These are phyloP conservation scores for Spirogloea muscicola DNA, from an alignment of 139 green algal species.

Conservation along the genomic window DNA sequence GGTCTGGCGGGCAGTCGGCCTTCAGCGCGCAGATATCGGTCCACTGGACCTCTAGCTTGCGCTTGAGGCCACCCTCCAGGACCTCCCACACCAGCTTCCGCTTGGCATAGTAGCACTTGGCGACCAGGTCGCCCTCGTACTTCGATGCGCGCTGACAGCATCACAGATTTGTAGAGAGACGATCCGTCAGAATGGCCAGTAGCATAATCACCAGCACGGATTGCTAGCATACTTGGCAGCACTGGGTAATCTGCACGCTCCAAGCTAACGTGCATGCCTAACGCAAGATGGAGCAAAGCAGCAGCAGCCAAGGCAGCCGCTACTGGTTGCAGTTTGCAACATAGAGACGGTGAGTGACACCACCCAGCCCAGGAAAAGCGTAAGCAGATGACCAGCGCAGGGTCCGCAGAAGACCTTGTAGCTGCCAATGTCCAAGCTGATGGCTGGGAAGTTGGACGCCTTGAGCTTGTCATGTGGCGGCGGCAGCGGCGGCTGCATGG, in stretches of 20 bases:
- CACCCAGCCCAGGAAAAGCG: too few relatives aligned
- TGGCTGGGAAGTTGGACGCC: constrained; percentile 49
- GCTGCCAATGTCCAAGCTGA: constrained; percentile 41
- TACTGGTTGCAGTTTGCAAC: background rate
- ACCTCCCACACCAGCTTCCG: constrained; percentile 54
- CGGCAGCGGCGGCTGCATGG: background rate
- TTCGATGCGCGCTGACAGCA: background rate
- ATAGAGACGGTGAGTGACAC: background rate
- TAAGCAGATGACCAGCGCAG: background rate
- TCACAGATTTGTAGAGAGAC: background rate
- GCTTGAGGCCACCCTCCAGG: constrained; percentile 48
- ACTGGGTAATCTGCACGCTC: too few relatives aligned
- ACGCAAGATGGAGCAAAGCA: background rate
- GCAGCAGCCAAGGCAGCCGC: background rate
- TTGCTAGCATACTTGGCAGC: too few relatives aligned
- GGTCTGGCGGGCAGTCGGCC: constrained; percentile 17
- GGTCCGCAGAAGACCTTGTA: constrained; percentile 23
- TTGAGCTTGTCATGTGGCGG: constrained; percentile 46
- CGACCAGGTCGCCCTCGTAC: constrained; percentile 51
- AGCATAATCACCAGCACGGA: too few relatives aligned
- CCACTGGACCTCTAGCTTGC: constrained; percentile 51
- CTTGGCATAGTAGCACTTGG: constrained; percentile 56
- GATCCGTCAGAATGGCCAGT: too few relatives aligned
- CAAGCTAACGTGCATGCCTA: background rate
- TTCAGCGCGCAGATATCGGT: constrained; percentile 31